These are phyloP conservation scores for Leccinum imitatum DNA, from an alignment of 768 basidiomycete species.

Conservation along the genomic window DNA sequence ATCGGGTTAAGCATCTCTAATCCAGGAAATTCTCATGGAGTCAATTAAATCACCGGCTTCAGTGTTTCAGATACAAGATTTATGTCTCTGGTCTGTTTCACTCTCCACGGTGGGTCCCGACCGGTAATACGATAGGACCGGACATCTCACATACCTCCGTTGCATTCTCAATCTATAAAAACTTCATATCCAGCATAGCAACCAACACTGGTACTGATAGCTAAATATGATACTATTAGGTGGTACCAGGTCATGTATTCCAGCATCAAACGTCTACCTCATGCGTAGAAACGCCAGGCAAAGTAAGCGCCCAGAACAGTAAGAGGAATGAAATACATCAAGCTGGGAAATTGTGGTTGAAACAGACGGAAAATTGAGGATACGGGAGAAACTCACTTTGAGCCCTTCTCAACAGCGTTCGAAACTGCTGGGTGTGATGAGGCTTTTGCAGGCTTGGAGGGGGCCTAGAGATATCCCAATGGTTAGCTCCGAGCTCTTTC, in stretches of 20 bases:
- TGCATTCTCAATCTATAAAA: not conserved
- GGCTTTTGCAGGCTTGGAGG: slow-evolving; percentile 51
- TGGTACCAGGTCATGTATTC: not conserved
- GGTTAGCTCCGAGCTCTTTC: slow-evolving; percentile 1
- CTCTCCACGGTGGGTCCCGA: not conserved
- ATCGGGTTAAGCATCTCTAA: not conserved
- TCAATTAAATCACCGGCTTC: not conserved
- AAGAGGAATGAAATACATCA: slow-evolving; percentile 86
- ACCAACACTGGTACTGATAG: slow-evolving; percentile 11
- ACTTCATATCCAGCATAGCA: slow-evolving; percentile 22
- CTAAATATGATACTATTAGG: slow-evolving; percentile 13
- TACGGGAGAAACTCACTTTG: slow-evolving; percentile 49
- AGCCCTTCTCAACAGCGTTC: slow-evolving; percentile 61
- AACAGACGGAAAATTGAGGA: not conserved
- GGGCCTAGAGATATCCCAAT: slow-evolving; percentile 35
- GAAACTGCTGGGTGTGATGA: slow-evolving; percentile 41
- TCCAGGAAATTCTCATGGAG: not conserved
- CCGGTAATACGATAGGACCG: not conserved
- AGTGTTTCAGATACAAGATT: not conserved
- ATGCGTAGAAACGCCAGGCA: slow-evolving; percentile 75
- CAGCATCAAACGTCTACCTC: slow-evolving; percentile 5
- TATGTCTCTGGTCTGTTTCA: not conserved
- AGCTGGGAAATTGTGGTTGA: slow-evolving; percentile 36
- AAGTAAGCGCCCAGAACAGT: slow-evolving; percentile 81
- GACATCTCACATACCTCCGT: not conserved